Percentiles rank a stretch among this genome's conserved stretches.
Evolutionary conservation across 2,329 filamentous ascomycete genomes (phyloP).

Genomic region (Ilyonectria sp.): DNA sequence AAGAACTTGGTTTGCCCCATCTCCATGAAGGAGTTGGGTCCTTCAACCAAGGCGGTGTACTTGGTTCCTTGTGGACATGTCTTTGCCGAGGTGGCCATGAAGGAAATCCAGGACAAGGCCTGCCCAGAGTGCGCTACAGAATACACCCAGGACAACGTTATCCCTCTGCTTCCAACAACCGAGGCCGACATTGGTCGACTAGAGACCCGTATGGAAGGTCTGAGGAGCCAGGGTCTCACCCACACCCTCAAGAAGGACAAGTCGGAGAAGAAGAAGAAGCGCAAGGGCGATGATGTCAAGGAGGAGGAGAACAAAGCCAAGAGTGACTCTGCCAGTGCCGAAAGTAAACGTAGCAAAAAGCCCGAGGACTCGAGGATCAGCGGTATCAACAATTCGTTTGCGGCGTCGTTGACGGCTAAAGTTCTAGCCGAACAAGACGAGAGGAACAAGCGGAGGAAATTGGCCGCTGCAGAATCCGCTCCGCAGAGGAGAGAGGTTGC

Average conservation of each 20-base stretch:
- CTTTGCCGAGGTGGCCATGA: constrained; percentile 89
- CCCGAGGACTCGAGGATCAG: constrained; percentile 56
- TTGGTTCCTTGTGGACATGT: constrained; percentile 96
- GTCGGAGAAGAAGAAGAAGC: constrained; percentile 78
- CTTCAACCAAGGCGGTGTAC: constrained; percentile 85
- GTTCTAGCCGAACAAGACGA: constrained; percentile 91
- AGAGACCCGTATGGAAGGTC: constrained; percentile 74
- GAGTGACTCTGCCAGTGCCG: constrained; percentile 53
- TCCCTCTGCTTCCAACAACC: constrained; percentile 83
- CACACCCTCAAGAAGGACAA: constrained; percentile 91
- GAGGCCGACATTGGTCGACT: constrained; percentile 80
- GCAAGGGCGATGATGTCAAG: constrained; percentile 62
- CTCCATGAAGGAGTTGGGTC: constrained; percentile 88
- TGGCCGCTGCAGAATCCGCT: constrained; percentile 58
- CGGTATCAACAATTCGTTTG: constrained; percentile 90
- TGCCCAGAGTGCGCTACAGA: constrained; percentile 82
- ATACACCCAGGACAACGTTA: constrained; percentile 82
- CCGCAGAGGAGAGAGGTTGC: constrained; percentile 31
- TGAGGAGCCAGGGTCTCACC: constrained; percentile 81
- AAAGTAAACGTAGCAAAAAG: constrained; percentile 50
- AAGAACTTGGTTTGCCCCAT: constrained; percentile 87
- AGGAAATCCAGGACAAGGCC: constrained; percentile 77
- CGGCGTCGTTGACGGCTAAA: constrained; percentile 87
- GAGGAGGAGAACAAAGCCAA: constrained; percentile 65
- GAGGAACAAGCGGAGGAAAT: constrained; percentile 82